Evolutionary conservation across 148 eudicot genomes (phyloP).

Genomic region (Oxyria digyna): DNA sequence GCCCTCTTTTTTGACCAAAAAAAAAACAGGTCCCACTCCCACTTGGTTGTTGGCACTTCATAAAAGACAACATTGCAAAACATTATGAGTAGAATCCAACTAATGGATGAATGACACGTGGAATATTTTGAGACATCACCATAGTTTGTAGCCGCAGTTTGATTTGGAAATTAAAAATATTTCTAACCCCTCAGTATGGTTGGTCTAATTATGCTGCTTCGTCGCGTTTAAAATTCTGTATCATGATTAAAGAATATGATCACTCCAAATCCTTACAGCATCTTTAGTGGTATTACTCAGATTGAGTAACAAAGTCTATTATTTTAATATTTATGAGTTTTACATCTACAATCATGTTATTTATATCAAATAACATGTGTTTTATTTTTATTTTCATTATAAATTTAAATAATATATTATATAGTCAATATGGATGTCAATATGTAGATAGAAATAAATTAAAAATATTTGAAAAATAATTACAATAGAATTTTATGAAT

Average conservation of each 20-base stretch:
- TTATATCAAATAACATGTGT: too few species aligned
- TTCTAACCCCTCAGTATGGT: not conserved
- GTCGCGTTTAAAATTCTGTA: not conserved
- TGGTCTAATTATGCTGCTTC: not conserved
- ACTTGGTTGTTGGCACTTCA: not conserved
- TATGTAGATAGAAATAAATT: too few species aligned
- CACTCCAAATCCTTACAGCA: not conserved
- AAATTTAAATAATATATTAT: too few species aligned
- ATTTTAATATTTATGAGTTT: too few species aligned
- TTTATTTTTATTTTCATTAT: too few species aligned
- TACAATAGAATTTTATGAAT: too few species aligned
- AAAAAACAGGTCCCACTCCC: not conserved
- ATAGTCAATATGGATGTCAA: too few species aligned
- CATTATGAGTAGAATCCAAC: not conserved
- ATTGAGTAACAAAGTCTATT: too few species aligned
- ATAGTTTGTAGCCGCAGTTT: not conserved
- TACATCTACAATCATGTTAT: too few species aligned
- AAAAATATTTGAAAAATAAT: too few species aligned
- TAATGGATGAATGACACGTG: not conserved
- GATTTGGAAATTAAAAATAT: not conserved
- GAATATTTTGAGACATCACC: not conserved
- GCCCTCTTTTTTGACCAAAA: too few species aligned
- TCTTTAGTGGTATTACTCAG: too few species aligned
- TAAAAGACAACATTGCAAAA: not conserved
- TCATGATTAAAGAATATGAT: not conserved